These are phyloP conservation scores for Cyclotella kingstonii DNA, from an alignment of 108 stramenopile species.

Conservation along the genomic window DNA sequence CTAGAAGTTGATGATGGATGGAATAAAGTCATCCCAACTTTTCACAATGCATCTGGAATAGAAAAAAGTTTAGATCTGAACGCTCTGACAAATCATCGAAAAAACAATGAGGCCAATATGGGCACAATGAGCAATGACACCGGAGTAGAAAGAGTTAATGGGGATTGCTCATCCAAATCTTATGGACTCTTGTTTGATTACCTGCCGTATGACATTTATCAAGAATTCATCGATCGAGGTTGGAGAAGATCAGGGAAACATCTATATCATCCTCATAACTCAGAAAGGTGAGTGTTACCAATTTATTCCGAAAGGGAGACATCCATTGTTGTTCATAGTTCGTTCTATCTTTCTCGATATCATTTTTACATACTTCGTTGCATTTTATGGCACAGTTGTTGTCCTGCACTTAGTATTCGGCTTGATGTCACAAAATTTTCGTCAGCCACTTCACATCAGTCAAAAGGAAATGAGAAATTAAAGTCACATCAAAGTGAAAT, in stretches of 20 bases:
- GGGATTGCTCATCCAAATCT: constrained; percentile 52
- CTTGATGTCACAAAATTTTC: constrained; percentile 57
- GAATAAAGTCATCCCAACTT: constrained; percentile 12
- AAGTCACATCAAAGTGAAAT: constrained; percentile 9
- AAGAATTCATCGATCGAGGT: constrained; percentile 63
- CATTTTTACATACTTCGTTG: no score
- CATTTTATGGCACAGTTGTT: no score
- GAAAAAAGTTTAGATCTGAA: not conserved
- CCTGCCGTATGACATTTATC: constrained; percentile 57
- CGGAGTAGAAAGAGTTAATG: constrained; percentile 17
- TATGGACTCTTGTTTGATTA: constrained; percentile 62
- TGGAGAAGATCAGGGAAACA: constrained; percentile 84
- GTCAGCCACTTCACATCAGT: not conserved
- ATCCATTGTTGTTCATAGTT: no score
- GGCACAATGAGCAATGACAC: not conserved
- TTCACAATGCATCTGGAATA: not conserved
- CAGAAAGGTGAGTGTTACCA: constrained; percentile 48
- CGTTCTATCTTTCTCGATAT: no score
- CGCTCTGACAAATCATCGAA: not conserved
- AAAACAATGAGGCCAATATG: constrained; percentile 1
- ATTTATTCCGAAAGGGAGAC: no score
- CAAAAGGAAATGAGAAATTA: not conserved
- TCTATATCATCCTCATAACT: constrained; percentile 79
- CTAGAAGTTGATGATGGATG: constrained; percentile 26
- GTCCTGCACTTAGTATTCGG: constrained; percentile 77